These are phyloP conservation scores for Phenoliferia sp. DNA, from an alignment of 1,284 basidiomycete genomes.

Conservation along the genomic window DNA sequence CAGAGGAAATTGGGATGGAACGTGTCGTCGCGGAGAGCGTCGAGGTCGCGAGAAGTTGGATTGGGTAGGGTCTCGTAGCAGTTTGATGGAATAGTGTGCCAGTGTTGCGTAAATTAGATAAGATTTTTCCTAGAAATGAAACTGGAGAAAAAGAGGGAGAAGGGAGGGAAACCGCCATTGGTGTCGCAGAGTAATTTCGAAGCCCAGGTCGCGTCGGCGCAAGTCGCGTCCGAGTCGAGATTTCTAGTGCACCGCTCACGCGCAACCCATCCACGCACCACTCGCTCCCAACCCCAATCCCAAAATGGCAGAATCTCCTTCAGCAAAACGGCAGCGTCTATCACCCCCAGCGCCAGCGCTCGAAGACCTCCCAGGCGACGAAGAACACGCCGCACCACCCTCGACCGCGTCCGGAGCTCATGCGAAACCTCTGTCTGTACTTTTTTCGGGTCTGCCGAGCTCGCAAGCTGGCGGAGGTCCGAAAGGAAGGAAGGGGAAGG, in stretches of 20 bases:
- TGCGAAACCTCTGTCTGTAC: constrained; percentile 27
- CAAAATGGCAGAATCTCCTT: background rate
- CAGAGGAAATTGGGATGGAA: constrained; percentile 23
- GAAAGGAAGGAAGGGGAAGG: constrained; percentile 28
- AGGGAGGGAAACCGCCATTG: too few relatives aligned
- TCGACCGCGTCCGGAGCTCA: constrained; percentile 29
- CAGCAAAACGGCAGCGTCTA: background rate
- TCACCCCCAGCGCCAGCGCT: background rate
- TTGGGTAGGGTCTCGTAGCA: background rate
- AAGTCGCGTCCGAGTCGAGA: too few relatives aligned
- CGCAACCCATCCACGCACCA: too few relatives aligned
- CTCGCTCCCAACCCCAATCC: background rate
- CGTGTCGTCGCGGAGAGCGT: constrained; percentile 3
- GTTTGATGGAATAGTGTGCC: background rate
- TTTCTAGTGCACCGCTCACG: too few relatives aligned
- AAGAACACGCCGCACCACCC: constrained; percentile 30
- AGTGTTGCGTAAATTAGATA: too few relatives aligned
- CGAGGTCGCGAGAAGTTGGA: background rate
- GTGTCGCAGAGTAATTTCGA: too few relatives aligned
- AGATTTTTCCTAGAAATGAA: background rate
- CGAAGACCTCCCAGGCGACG: constrained; percentile 21
- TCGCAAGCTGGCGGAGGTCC: constrained; percentile 11
- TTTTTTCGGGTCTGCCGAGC: constrained; percentile 13
- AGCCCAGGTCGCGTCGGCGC: too few relatives aligned
- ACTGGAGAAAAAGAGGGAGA: too few relatives aligned